Evolutionary conservation across 2,329 filamentous ascomycete species (phyloP).

Genomic region (Colletotrichum liaoningense): DNA sequence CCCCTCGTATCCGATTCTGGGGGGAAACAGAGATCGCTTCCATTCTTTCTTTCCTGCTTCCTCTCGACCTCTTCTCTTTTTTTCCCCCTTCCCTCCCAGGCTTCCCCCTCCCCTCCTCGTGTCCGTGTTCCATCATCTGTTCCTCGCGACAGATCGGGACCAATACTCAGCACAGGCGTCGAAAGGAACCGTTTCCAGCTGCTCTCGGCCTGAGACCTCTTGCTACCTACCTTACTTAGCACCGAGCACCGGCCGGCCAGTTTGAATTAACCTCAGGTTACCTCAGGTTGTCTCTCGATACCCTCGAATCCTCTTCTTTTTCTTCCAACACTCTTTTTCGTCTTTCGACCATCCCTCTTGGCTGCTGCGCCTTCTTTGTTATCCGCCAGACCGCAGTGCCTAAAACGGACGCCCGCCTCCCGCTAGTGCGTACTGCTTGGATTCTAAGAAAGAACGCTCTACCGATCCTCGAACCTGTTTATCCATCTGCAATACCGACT

Average conservation of each 20-base stretch:
- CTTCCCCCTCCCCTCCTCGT: background rate
- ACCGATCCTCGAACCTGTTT: constrained; percentile 8
- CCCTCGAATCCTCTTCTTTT: constrained; percentile 3
- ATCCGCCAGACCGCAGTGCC: constrained; percentile 15
- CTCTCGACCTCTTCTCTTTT: constrained; percentile 2
- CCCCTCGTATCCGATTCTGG: constrained; percentile 35
- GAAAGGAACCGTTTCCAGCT: constrained; percentile 16
- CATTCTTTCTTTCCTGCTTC: constrained; percentile 14
- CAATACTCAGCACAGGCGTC: constrained; percentile 10
- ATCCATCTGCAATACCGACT: background rate
- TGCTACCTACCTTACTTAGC: background rate
- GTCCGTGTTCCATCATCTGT: constrained; percentile 18
- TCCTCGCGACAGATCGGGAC: constrained; percentile 21
- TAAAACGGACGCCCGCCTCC: constrained; percentile 26
- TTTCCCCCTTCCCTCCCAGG: background rate
- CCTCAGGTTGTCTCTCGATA: background rate
- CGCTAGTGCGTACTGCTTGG: constrained; percentile 22
- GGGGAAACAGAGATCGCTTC: constrained; percentile 32
- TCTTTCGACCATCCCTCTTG: constrained; percentile 16
- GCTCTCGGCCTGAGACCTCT: constrained; percentile 21
- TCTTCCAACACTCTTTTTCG: constrained; percentile 28
- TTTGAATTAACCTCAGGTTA: background rate
- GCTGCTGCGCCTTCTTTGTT: constrained; percentile 31
- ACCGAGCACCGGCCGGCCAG: background rate
- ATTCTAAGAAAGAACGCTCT: constrained; percentile 17